Conservation (phyloP, 1,284 basidiomycete species). For the Sporisorium graminicola region DNA sequence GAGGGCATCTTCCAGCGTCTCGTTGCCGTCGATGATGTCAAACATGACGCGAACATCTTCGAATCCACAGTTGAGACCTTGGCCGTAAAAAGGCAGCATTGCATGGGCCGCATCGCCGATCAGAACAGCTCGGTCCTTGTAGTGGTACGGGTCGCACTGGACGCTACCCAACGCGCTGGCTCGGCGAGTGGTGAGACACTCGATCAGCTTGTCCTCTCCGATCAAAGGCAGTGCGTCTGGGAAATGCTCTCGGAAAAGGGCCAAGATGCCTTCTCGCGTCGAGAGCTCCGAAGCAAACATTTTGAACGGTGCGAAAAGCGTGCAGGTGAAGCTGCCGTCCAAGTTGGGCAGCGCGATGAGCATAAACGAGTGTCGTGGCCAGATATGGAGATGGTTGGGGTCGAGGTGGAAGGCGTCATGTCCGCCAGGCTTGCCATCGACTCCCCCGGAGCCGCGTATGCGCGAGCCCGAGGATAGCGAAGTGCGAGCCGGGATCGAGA, state of each 20-base stretch:
- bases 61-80: slow-evolving; percentile 96
- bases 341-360: slow-evolving; percentile 90
- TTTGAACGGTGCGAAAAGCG: slow-evolving; percentile 87
- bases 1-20: slow-evolving; percentile 77
- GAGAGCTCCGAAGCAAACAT: slow-evolving; percentile 75
- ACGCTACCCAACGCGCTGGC: slow-evolving; percentile 90
- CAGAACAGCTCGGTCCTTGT: slow-evolving; percentile 86
- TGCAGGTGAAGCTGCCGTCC: slow-evolving; percentile 74
- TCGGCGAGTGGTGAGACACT: slow-evolving; percentile 84
- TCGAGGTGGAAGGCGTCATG: slow-evolving; percentile 80
- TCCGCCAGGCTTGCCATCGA: slow-evolving; percentile 30
- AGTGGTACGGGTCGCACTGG: slow-evolving; percentile 90
- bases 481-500: slow-evolving; percentile 87
- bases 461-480: slow-evolving; percentile 71
- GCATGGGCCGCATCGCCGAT: slow-evolving; percentile 95
- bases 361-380: slow-evolving; percentile 99
- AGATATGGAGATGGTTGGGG: slow-evolving; percentile 96
- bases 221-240: slow-evolving; percentile 86
- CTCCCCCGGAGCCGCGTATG: slow-evolving; percentile 72
- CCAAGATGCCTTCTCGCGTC: slow-evolving; percentile 73
- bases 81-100: slow-evolving; percentile 97
- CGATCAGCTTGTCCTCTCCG: slow-evolving; percentile 81
- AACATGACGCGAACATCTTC: slow-evolving; percentile 94
- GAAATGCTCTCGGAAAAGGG: slow-evolving; percentile 88
- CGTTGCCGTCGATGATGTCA: slow-evolving; percentile 75